phyloP scores from a whole-genome alignment of 352 stramenopile genomes.

The Phytophthora multivora region DNA sequence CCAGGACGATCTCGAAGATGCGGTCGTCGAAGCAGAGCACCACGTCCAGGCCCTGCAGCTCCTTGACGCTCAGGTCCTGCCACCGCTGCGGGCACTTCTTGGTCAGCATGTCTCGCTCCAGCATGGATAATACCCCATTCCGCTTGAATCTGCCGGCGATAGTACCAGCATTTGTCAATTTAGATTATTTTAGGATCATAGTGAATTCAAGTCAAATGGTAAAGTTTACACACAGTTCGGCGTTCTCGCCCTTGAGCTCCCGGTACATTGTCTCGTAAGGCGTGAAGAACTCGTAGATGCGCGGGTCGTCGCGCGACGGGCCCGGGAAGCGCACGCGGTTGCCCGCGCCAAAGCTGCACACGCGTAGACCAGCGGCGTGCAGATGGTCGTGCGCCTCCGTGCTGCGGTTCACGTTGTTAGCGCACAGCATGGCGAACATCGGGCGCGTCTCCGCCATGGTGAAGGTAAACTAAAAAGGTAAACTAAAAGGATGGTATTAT shows the following conservation, averaged over 20 bases:
- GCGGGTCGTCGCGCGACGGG: constrained; percentile 70
- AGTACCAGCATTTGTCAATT: constrained; percentile 13
- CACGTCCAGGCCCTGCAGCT: constrained; percentile 81
- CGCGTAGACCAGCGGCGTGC: constrained; percentile 71
- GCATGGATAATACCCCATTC: constrained; percentile 86
- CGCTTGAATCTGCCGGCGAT: constrained; percentile 60
- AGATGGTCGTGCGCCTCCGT: constrained; percentile 90
- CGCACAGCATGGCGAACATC: constrained; percentile 89
- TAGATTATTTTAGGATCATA: neutral
- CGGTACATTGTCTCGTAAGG: constrained; percentile 88
- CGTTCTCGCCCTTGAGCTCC: constrained; percentile 81
- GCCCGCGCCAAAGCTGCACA: constrained; percentile 85
- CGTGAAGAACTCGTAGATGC: constrained; percentile 90
- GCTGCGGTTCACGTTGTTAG: constrained; percentile 92
- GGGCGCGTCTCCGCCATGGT: constrained; percentile 24
- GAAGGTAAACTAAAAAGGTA: neutral
- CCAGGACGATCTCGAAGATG: constrained; percentile 89
- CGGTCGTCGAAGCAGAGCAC: constrained; percentile 92
- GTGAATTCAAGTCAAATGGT: constrained; percentile 1
- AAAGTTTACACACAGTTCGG: constrained; percentile 48
- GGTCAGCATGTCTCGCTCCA: constrained; percentile 88
- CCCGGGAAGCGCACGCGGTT: constrained; percentile 89
- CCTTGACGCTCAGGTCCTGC: constrained; percentile 78
- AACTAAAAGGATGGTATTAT: neutral
- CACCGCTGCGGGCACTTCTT: constrained; percentile 86